phyloP scores from a whole-genome alignment of 169 alveolate species.

The Miamiensis avidus region DNA sequence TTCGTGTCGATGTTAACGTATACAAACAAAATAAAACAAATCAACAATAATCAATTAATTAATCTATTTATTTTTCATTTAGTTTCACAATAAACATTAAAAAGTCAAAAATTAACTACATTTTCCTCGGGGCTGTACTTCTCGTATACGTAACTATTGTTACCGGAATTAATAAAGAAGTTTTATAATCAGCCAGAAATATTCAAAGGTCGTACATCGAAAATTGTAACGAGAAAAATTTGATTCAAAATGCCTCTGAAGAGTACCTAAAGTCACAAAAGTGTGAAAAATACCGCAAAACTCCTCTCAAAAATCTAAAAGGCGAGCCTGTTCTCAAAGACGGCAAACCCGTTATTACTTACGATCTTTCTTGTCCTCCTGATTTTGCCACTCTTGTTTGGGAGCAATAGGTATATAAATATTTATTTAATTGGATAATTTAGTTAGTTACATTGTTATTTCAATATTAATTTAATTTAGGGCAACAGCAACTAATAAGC shows the following conservation, averaged over 20 bases:
- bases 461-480: no score
- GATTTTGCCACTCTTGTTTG: background rate
- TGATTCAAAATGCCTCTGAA: background rate
- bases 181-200: background rate
- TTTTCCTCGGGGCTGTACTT: background rate
- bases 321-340: background rate
- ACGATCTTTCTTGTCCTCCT: background rate
- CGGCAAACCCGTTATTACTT: background rate
- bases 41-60: no score
- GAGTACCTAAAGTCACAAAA: background rate
- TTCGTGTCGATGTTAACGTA: background rate
- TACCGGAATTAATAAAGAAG: background rate
- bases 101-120: no score
- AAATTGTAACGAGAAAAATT: background rate
- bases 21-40: no score
- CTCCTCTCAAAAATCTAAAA: no score
- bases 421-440: no score
- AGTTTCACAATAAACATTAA: background rate
- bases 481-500: background rate
- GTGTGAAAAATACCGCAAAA: background rate
- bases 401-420: background rate
- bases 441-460: no score
- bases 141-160: background rate
- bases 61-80: no score
- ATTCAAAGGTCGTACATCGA: background rate